A percentile compares a stretch with the other conserved stretches of the same genome.
Conservation (phyloP, 495 filamentous ascomycete species). For the Tuber umbilicatum region DNA sequence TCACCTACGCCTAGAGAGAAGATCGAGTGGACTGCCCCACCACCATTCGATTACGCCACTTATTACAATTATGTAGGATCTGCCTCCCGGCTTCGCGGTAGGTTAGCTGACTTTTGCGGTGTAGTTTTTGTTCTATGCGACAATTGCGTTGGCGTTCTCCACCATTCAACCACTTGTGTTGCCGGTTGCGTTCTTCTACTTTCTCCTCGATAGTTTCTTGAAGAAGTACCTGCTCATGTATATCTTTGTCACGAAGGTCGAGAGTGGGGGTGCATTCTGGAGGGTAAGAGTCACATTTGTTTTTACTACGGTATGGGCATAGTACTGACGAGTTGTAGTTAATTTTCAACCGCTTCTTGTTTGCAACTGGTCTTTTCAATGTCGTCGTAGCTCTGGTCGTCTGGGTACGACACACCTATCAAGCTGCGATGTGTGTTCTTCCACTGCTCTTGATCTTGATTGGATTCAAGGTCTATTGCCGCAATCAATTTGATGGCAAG, state of each 20-base stretch:
- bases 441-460: constrained; percentile 77
- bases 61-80: constrained; percentile 74
- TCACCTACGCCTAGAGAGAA: constrained; percentile 83
- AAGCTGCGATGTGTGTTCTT: constrained; percentile 47
- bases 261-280: constrained; percentile 94
- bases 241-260: constrained; percentile 91
- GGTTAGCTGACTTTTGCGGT: constrained; percentile 3
- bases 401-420: constrained; percentile 45
- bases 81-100: neutral
- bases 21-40: constrained; percentile 90
- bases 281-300: constrained; percentile 42
- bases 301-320: neutral
- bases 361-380: constrained; percentile 73
- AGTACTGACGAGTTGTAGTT: constrained; percentile 41
- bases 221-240: constrained; percentile 96
- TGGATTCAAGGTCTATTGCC: constrained; percentile 82
- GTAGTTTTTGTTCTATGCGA: constrained; percentile 85
- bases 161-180: constrained; percentile 83
- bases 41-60: constrained; percentile 85
- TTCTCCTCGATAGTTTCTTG: constrained; percentile 73
- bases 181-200: constrained; percentile 86
- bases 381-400: constrained; percentile 67
- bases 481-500: constrained; percentile 64
- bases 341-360: constrained; percentile 83
- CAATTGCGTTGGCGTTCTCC: constrained; percentile 78